These are phyloP conservation scores for Martiniozyma asiatica DNA, from an alignment of 1,139 yeast species.

Conservation along the genomic window DNA sequence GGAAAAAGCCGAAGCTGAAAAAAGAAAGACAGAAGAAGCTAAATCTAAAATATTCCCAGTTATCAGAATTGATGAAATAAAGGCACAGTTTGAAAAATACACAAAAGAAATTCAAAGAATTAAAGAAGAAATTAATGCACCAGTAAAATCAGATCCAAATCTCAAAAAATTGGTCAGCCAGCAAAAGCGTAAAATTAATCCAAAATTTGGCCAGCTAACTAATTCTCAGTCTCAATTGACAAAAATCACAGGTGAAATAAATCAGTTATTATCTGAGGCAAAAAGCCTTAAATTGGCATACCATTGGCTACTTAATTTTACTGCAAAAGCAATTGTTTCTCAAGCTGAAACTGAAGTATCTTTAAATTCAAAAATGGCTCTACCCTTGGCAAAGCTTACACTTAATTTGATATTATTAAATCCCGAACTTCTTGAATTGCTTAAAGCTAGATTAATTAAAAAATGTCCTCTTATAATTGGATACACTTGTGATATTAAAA, in stretches of 20 bases:
- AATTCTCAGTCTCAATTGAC: conserved; percentile 50
- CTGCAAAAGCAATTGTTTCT: conserved; percentile 73
- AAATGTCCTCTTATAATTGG: conserved; percentile 89
- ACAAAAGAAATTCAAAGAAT: conserved; percentile 47
- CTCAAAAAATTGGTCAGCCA: conserved; percentile 31
- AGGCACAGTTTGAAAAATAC: conserved; percentile 32
- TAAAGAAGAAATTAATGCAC: conserved; percentile 43
- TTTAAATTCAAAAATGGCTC: conserved; percentile 65
- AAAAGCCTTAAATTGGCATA: conserved; percentile 38
- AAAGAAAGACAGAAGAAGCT: background rate
- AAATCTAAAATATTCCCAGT: no score
- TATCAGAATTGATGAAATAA: no score
- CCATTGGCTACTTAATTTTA: conserved; percentile 66
- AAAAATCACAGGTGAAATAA: conserved; percentile 39
- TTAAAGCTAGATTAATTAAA: conserved; percentile 75
- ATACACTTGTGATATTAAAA: conserved; percentile 56
- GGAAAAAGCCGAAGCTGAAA: conserved; percentile 11
- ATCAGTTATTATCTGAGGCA: conserved; percentile 35
- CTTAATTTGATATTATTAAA: conserved; percentile 40
- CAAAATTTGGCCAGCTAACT: conserved; percentile 85
- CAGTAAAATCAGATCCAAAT: conserved; percentile 34
- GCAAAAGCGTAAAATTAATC: conserved; percentile 65
- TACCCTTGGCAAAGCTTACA: conserved; percentile 67
- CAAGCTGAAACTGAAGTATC: conserved; percentile 92
- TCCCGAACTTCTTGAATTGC: conserved; percentile 54